Percentiles rank a stretch among this genome's conserved stretches.
Evolutionary conservation across 495 filamentous ascomycete species (phyloP).

Genomic region (Friedmanniomyces endolithicus): DNA sequence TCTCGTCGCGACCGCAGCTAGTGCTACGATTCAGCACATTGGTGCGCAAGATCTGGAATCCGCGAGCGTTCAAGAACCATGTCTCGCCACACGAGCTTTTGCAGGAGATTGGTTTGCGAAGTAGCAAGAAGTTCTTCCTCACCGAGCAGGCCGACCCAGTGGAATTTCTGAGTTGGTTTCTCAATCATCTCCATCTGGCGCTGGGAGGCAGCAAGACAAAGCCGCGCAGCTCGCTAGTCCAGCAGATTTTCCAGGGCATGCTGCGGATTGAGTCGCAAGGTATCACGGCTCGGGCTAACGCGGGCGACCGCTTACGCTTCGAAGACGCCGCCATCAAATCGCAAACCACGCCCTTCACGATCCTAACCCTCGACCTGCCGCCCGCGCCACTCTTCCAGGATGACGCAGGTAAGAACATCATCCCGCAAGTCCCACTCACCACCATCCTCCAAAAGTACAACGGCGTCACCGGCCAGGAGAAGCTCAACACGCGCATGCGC

Average conservation of each 20-base stretch:
- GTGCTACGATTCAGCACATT: slow-evolving; percentile 76
- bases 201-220: slow-evolving; percentile 84
- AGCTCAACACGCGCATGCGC: slow-evolving; percentile 68
- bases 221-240: slow-evolving; percentile 67
- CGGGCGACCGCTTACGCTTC: slow-evolving; percentile 79
- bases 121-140: slow-evolving; percentile 83
- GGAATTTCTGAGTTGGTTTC: slow-evolving; percentile 92
- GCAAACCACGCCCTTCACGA: slow-evolving; percentile 64
- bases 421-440: slow-evolving; percentile 88
- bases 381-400: slow-evolving; percentile 95
- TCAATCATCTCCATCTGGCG: slow-evolving; percentile 85
- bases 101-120: slow-evolving; percentile 81
- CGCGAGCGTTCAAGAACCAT: slow-evolving; percentile 89
- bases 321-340: slow-evolving; percentile 80
- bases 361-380: slow-evolving; percentile 85
- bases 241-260: slow-evolving; percentile 83
- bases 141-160: slow-evolving; percentile 88
- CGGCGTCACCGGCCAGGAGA: slow-evolving; percentile 75
- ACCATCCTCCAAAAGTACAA: slow-evolving; percentile 89
- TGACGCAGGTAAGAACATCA: slow-evolving; percentile 78
- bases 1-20: slow-evolving; percentile 46
- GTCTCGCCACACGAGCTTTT: slow-evolving; percentile 95
- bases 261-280: slow-evolving; percentile 86
- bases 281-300: slow-evolving; percentile 85
- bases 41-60: slow-evolving; percentile 96